These are phyloP conservation scores for Fraxinus velutina DNA, from an alignment of 305 asterid genomes.

Conservation along the genomic window DNA sequence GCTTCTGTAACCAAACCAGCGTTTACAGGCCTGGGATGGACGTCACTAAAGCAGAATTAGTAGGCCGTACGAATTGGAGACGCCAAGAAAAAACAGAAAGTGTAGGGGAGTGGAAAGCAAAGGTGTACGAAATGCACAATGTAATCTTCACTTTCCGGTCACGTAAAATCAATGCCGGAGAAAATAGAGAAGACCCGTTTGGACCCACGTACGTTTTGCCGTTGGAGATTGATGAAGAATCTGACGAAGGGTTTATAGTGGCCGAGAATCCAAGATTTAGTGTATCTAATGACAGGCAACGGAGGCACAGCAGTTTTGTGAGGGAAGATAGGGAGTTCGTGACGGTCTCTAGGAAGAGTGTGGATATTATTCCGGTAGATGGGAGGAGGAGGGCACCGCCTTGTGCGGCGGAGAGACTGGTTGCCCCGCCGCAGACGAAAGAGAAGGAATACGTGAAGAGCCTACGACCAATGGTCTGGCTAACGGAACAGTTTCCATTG, in stretches of 20 bases:
- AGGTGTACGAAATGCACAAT: constrained; percentile 82
- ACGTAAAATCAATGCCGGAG: constrained; percentile 54
- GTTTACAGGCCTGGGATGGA: constrained; percentile 93
- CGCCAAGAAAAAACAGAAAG: constrained; percentile 71
- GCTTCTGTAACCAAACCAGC: constrained; percentile 69
- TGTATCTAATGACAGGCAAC: constrained; percentile 41
- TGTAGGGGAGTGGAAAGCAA: constrained; percentile 80
- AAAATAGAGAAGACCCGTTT: constrained; percentile 54
- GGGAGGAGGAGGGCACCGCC: constrained; percentile 41
- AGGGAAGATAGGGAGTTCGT: constrained; percentile 71
- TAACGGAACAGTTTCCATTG: constrained; percentile 81
- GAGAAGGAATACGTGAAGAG: constrained; percentile 75
- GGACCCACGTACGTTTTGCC: constrained; percentile 63
- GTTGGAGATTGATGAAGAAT: constrained; percentile 66
- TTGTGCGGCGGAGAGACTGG: constrained; percentile 31
- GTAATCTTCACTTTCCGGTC: constrained; percentile 78
- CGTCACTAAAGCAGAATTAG: constrained; percentile 71
- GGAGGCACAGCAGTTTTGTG: constrained; percentile 85
- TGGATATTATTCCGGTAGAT: constrained; percentile 69
- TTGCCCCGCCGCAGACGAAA: constrained; percentile 71
- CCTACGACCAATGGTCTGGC: constrained; percentile 69
- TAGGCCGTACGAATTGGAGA: constrained; percentile 83
- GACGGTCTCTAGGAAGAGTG: constrained; percentile 74
- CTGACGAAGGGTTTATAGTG: constrained; percentile 76
- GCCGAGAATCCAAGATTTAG: constrained; percentile 87